These are phyloP conservation scores for Tetracladium maxilliforme DNA, from an alignment of 2,329 filamentous ascomycete genomes.

Conservation along the genomic window DNA sequence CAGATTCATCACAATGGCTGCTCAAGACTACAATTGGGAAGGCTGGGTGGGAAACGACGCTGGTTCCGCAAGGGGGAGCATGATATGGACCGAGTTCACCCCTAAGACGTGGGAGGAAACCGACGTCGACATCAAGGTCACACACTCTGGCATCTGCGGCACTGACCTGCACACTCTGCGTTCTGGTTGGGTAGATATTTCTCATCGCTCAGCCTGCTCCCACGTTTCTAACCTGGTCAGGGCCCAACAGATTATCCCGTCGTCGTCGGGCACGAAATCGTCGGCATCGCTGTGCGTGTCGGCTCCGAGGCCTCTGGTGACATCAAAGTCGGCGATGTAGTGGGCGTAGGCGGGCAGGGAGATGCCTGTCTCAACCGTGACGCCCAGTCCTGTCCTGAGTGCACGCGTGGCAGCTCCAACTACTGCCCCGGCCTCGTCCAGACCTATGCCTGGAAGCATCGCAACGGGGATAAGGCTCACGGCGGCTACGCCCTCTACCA, in stretches of 20 bases:
- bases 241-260: conserved; percentile 20
- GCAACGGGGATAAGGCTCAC: conserved; percentile 5
- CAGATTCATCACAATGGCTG: no score
- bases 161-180: conserved; percentile 16
- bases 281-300: conserved; percentile 23
- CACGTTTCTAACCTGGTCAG: conserved; percentile 3
- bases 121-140: conserved; percentile 33
- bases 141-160: conserved; percentile 34
- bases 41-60: conserved; percentile 12
- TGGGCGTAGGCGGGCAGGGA: conserved; percentile 30
- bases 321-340: conserved; percentile 31
- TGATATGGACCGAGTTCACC: conserved; percentile 18
- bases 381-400: conserved; percentile 29
- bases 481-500: conserved; percentile 17
- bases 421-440: conserved; percentile 26
- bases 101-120: conserved; percentile 33
- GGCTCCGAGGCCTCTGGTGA: conserved; percentile 16
- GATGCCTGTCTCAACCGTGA: conserved; percentile 22
- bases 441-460: conserved; percentile 19
- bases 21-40: conserved; percentile 6
- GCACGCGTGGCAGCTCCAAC: conserved; percentile 22
- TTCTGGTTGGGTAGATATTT: conserved; percentile 11
- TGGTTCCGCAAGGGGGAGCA: conserved; percentile 14
- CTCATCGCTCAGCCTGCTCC: conserved; percentile 1
- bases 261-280: conserved; percentile 35